Base-by-base conservation (phyloP, 2,329 filamentous ascomycete species). In the Diaporthe batatas region DNA sequence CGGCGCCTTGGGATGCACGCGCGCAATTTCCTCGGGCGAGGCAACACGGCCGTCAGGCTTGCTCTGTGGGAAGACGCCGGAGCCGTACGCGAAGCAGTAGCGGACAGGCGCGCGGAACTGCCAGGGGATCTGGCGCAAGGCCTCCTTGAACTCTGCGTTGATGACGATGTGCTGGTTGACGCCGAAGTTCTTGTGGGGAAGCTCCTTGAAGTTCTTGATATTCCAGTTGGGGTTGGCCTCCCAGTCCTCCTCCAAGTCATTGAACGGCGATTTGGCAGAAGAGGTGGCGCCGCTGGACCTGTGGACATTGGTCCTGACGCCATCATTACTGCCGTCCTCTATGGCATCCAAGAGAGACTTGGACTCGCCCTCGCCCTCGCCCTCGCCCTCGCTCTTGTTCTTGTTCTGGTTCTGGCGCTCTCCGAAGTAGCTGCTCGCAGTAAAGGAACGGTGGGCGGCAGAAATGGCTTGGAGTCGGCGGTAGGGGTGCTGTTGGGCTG, bases 61-160 rank as follows among this genome's bases (percentile, higher is more conserved):
- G 29, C 85, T 85, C 81, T 99, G 96, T 0, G 95, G 91, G 79
- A 99, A 99, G 12, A 99, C 96, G 5, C 96, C 96, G 7, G 96
- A 98, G 29, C 96, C 96, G 80, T 99, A 99, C 1, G 96, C 96
- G 82, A 99, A 98, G 18, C 95, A 96, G 85, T 98, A 98, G 71
- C 95, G 91, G 76, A 99, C 97, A 0, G 96, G 96, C 0, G 96
- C 96, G 68, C 92, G 89, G 82, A 99, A 98, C 79, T 97, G 91
- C 90, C 95, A 96, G 29, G 98, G 86, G 76, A 98, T 93, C 78
- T 95, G 91, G 70, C 95, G 91, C 78, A 99, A 84, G 16, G 92
- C 92, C 82, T 98, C 93, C 80, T 98, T 98, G 82, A 98, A 96
- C 81, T 98, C 95, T 80, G 94, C 91, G 80, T 98, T 97, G 80